A percentile compares a stretch with the other conserved stretches of the same genome.
These are phyloP conservation scores for Entoloma clypeatum DNA, from an alignment of 1,284 basidiomycete genomes.

Conservation along the genomic window DNA sequence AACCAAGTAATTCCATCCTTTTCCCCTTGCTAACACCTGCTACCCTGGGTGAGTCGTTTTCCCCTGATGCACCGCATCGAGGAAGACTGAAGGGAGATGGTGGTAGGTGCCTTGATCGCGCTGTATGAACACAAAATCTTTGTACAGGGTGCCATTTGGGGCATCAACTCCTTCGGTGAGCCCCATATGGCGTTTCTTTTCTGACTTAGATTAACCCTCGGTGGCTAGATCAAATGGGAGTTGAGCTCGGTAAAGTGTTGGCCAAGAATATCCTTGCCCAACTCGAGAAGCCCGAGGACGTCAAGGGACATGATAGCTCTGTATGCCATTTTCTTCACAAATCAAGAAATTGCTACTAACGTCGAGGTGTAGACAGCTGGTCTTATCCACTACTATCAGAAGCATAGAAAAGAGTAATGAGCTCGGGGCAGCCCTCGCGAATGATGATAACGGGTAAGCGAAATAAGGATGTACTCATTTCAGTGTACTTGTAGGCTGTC, in stretches of 20 bases:
- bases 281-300: constrained; percentile 78
- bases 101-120: constrained; percentile 76
- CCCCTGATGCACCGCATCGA: background rate
- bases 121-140: constrained; percentile 99
- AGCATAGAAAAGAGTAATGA: constrained; percentile 73
- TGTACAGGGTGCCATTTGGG: constrained; percentile 95
- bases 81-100: background rate
- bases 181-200: constrained; percentile 5
- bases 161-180: constrained; percentile 94
- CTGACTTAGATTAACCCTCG: background rate
- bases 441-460: too few relatives aligned
- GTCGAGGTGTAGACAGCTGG: constrained; percentile 69
- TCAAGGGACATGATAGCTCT: constrained; percentile 89
- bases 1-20: constrained; percentile 95
- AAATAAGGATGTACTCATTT: too few relatives aligned
- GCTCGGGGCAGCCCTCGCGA: too few relatives aligned
- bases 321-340: constrained; percentile 43
- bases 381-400: constrained; percentile 92
- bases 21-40: constrained; percentile 92
- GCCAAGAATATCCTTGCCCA: constrained; percentile 94
- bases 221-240: constrained; percentile 81
- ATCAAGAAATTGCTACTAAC: background rate
- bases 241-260: constrained; percentile 94
- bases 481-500: too few relatives aligned
- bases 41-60: constrained; percentile 61